Evolutionary conservation across 1,284 basidiomycete species (phyloP).

Genomic region (Ustanciosporium gigantosporum): DNA sequence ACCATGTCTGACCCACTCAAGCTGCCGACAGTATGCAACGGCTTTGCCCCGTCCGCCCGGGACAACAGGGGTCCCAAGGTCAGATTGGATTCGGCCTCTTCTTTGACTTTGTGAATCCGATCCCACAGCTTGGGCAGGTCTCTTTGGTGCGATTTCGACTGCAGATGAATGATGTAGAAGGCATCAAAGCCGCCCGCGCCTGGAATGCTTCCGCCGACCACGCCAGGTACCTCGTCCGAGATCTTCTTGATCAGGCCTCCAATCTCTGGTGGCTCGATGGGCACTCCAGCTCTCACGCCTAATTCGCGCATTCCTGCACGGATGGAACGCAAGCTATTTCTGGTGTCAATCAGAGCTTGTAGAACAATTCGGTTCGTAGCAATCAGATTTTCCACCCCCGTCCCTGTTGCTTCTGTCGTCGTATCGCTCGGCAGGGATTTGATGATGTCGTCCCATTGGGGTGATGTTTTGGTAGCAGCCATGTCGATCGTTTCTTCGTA

Average conservation of each 20-base stretch:
- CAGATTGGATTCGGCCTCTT: conserved; percentile 18
- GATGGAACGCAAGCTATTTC: conserved; percentile 67
- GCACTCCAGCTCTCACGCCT: conserved; percentile 77
- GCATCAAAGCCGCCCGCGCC: conserved; percentile 98
- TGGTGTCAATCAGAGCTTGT: conserved; percentile 42
- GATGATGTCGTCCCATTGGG: conserved; percentile 29
- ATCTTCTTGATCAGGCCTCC: conserved; percentile 83
- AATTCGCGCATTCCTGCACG: conserved; percentile 83
- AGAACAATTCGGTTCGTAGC: conserved; percentile 13
- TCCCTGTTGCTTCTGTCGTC: conserved; percentile 1
- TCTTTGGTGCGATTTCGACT: conserved; percentile 5
- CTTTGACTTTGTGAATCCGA: conserved; percentile 23
- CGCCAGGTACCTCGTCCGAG: conserved; percentile 71
- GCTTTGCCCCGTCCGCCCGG: conserved; percentile 23
- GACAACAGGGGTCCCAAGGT: conserved; percentile 29
- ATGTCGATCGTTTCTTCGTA: conserved; percentile 54
- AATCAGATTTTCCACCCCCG: conserved; percentile 5
- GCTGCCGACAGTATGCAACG: background rate
- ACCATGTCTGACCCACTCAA: background rate
- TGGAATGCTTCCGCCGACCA: conserved; percentile 92
- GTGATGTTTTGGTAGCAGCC: conserved; percentile 47
- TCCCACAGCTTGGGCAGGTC: conserved; percentile 33
- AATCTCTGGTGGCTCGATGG: conserved; percentile 90
- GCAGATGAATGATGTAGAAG: conserved; percentile 75
- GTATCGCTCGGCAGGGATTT: conserved; percentile 10